A percentile compares a stretch with the other conserved stretches of the same genome.
These are phyloP conservation scores for Lonicera japonica DNA, from an alignment of 129 eudicot species.

Conservation along the genomic window DNA sequence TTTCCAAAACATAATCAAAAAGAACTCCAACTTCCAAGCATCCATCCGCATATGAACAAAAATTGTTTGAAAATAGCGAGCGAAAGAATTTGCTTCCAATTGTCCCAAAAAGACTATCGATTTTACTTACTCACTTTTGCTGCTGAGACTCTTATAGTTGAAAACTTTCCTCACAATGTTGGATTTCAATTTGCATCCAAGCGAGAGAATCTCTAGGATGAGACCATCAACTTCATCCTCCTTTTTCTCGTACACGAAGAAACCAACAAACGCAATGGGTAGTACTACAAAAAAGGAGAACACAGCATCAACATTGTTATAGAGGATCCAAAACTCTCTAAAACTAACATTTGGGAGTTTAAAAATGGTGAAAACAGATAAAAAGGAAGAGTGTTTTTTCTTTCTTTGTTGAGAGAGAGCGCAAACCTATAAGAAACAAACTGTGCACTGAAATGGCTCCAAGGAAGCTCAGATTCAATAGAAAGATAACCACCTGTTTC, in stretches of 20 bases:
- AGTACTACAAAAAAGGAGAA: slow-evolving; percentile 37
- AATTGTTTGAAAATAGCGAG: no score
- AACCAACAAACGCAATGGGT: slow-evolving; percentile 41
- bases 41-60: no score
- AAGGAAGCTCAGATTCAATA: slow-evolving; percentile 2
- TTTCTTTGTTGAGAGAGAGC: not conserved
- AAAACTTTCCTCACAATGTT: slow-evolving; percentile 2
- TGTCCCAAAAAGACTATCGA: not conserved
- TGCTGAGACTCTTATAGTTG: slow-evolving; percentile 13
- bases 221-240: slow-evolving; percentile 55
- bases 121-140: slow-evolving; percentile 12
- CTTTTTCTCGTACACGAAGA: slow-evolving; percentile 55
- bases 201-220: slow-evolving; percentile 20
- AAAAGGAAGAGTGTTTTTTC: no score
- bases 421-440: slow-evolving; percentile 15
- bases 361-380: no score
- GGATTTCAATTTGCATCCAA: slow-evolving; percentile 31
- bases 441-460: slow-evolving; percentile 11
- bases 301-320: no score
- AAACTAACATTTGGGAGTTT: no score
- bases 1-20: no score
- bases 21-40: no score
- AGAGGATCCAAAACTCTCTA: no score
- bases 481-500: slow-evolving; percentile 12
- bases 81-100: no score